Evolutionary conservation across 345 rosid species (phyloP).

Genomic region (Stellera chamaejasme): DNA sequence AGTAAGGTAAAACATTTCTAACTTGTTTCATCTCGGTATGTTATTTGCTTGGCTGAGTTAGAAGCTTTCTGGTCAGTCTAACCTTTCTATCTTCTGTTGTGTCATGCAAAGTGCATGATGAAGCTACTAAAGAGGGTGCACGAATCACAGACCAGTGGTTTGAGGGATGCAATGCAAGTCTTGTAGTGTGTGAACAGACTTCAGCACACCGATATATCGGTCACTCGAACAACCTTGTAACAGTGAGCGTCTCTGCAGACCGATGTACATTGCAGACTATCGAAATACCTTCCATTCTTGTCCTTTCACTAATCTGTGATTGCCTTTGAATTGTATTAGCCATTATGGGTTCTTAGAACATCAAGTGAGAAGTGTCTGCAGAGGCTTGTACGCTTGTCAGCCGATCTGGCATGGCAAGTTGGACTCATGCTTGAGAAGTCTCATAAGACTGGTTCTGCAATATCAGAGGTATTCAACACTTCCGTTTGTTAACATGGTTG

Average conservation of each 20-base stretch:
- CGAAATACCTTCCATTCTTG: too few species aligned
- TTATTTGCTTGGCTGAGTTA: conserved; percentile 11
- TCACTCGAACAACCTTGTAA: conserved; percentile 57
- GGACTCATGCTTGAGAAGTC: conserved; percentile 53
- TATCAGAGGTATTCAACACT: conserved; percentile 32
- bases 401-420: conserved; percentile 84
- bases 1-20: conserved; percentile 33
- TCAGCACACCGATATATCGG: conserved; percentile 66
- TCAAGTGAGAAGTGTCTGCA: conserved; percentile 54
- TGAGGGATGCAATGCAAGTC: conserved; percentile 61
- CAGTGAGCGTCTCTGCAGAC: conserved; percentile 53
- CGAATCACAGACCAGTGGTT: conserved; percentile 55
- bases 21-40: too few species aligned
- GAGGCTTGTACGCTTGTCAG: conserved; percentile 77
- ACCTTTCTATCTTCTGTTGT: conserved; percentile 7
- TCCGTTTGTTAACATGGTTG: too few species aligned
- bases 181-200: conserved; percentile 83
- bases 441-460: conserved; percentile 25
- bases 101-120: conserved; percentile 54
- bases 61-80: neutral
- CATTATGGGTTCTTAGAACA: conserved; percentile 81
- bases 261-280: too few species aligned
- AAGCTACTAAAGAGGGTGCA: conserved; percentile 62
- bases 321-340: conserved; percentile 36
- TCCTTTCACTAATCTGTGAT: neutral